A percentile compares a stretch with the other conserved stretches of the same genome.
Conservation (phyloP, 257 asterid genomes). For the Ehretia macrophylla region DNA sequence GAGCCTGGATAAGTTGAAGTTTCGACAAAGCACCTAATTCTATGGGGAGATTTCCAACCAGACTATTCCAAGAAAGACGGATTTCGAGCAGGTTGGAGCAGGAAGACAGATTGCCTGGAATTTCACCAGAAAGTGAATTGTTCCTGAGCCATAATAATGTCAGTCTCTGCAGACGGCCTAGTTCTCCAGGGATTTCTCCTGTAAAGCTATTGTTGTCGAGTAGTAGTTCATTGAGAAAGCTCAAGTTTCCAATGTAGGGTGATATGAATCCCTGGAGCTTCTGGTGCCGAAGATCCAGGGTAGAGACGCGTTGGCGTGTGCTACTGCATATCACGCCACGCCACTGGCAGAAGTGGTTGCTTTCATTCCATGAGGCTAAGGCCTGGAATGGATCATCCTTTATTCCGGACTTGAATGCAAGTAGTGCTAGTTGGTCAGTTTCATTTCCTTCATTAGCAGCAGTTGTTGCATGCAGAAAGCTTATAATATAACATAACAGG, state of each 20-base stretch:
- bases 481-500: too few relatives aligned
- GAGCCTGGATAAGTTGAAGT: conserved; percentile 9
- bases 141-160: conserved; percentile 33
- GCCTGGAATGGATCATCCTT: conserved; percentile 37
- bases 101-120: conserved; percentile 21
- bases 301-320: conserved; percentile 23
- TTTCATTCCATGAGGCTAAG: conserved; percentile 33
- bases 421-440: conserved; percentile 35
- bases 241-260: conserved; percentile 37
- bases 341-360: conserved; percentile 40
- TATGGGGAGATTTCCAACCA: conserved; percentile 14
- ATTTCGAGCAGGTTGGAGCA: conserved; percentile 17
- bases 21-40: conserved; percentile 14
- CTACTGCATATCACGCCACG: conserved; percentile 36
- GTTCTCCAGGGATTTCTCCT: conserved; percentile 35
- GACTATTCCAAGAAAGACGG: conserved; percentile 22
- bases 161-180: conserved; percentile 29
- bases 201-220: conserved; percentile 35
- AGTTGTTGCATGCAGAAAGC: background rate
- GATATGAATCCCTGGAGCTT: conserved; percentile 32
- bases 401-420: conserved; percentile 40
- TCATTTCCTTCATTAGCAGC: conserved; percentile 13
- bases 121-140: conserved; percentile 40
- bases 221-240: conserved; percentile 24
- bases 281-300: conserved; percentile 30